Conservation (phyloP, 169 alveolate genomes). For the Babesia ovata region DNA sequence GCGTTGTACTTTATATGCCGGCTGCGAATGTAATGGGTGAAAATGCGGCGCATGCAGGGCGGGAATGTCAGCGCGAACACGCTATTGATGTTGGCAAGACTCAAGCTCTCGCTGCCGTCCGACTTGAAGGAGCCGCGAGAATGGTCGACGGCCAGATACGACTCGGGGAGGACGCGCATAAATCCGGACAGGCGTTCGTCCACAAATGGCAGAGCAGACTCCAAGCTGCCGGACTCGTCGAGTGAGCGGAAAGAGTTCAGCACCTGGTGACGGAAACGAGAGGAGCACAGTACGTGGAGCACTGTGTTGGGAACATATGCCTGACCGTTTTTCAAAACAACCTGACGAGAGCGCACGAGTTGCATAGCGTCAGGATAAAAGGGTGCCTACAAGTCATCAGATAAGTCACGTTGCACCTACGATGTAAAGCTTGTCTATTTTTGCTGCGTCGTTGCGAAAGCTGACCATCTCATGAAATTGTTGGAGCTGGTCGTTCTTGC, state of each 20-base stretch:
- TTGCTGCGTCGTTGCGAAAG: conserved; percentile 47
- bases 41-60: conserved; percentile 89
- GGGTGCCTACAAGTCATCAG: conserved; percentile 69
- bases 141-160: conserved; percentile 52
- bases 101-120: conserved; percentile 53
- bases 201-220: conserved; percentile 17
- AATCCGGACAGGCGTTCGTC: conserved; percentile 66
- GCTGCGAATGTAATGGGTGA: conserved; percentile 71
- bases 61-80: conserved; percentile 85
- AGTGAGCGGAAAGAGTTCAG: conserved; percentile 49
- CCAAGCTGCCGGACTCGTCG: conserved; percentile 53
- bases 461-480: conserved; percentile 44
- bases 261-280: conserved; percentile 65
- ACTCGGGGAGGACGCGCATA: conserved; percentile 57
- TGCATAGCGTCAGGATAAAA: conserved; percentile 77
- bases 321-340: conserved; percentile 26
- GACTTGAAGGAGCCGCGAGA: conserved; percentile 5
- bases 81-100: conserved; percentile 64
- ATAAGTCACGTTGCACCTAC: conserved; percentile 43
- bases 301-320: conserved; percentile 73
- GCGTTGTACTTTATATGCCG: conserved; percentile 87
- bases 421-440: conserved; percentile 67
- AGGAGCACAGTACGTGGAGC: conserved; percentile 60
- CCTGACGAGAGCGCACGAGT: conserved; percentile 70
- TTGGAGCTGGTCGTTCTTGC: conserved; percentile 29